A percentile compares a stretch with the other conserved stretches of the same genome.
Evolutionary conservation across 2,329 filamentous ascomycete genomes (phyloP).

Genomic region (Cucurbitaria berberidis): DNA sequence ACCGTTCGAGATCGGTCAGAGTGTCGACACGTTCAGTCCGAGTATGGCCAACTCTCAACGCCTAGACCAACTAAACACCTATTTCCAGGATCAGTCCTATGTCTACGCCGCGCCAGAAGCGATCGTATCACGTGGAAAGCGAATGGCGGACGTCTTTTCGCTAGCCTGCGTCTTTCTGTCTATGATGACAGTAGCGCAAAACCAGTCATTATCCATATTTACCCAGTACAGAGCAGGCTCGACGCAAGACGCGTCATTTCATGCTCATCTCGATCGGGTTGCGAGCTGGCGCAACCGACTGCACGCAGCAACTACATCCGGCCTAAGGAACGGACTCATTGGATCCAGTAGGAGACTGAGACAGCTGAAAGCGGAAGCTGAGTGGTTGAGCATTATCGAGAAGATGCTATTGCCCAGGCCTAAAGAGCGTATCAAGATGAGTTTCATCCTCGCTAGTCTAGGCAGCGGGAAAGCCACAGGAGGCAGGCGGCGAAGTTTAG

Average conservation of each 20-base stretch:
- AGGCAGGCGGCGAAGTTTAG: slow-evolving; percentile 42
- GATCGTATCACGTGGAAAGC: slow-evolving; percentile 44
- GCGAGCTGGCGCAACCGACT: slow-evolving; percentile 42
- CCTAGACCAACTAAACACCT: slow-evolving; percentile 37
- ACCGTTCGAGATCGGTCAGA: slow-evolving; percentile 46
- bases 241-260: slow-evolving; percentile 47
- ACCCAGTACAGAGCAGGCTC: slow-evolving; percentile 42
- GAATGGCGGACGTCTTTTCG: slow-evolving; percentile 49
- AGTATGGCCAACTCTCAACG: slow-evolving; percentile 35
- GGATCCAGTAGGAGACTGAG: slow-evolving; percentile 38
- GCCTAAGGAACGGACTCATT: slow-evolving; percentile 35
- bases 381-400: slow-evolving; percentile 46
- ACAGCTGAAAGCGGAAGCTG: slow-evolving; percentile 42
- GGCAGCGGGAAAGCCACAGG: slow-evolving; percentile 37
- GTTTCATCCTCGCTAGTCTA: slow-evolving; percentile 33
- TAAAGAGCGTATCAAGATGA: slow-evolving; percentile 45
- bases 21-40: slow-evolving; percentile 36
- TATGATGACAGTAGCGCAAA: slow-evolving; percentile 49
- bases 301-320: slow-evolving; percentile 39
- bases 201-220: slow-evolving; percentile 43
- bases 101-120: slow-evolving; percentile 49
- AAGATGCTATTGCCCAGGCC: slow-evolving; percentile 45
- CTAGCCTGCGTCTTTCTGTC: slow-evolving; percentile 49
- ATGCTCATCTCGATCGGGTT: slow-evolving; percentile 48
- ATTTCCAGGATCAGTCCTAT: slow-evolving; percentile 45